Percentiles rank a stretch among this genome's conserved stretches.
phyloP scores from a whole-genome alignment of 768 basidiomycete genomes.

The Mycena polygramma region DNA sequence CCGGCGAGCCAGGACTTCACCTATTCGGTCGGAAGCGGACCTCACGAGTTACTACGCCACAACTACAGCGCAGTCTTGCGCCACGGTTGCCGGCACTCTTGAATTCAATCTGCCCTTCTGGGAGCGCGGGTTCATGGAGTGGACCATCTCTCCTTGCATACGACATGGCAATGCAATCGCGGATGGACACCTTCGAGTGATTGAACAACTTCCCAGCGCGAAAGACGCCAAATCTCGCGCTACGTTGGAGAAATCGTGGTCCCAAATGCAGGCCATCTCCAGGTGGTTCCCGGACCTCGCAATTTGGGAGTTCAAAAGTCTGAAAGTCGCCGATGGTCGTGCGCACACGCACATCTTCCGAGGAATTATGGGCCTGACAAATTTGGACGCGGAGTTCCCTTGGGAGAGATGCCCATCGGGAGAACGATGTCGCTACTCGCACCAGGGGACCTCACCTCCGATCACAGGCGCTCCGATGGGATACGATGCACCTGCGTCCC shows the following conservation, averaged over 20 bases:
- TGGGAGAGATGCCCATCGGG: not conserved
- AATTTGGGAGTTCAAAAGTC: conserved; percentile 39
- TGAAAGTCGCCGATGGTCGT: conserved; percentile 14
- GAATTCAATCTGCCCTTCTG: not conserved
- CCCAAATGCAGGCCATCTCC: not conserved
- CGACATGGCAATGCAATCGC: not conserved
- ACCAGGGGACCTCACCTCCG: not conserved
- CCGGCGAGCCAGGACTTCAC: too few relatives aligned
- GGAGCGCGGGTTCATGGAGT: not conserved
- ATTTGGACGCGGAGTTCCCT: not conserved
- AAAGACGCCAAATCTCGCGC: not conserved
- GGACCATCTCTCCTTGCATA: not conserved
- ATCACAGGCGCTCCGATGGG: not conserved
- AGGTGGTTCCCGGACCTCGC: conserved; percentile 24
- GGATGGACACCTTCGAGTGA: not conserved
- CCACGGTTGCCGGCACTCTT: not conserved
- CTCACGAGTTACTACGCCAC: not conserved
- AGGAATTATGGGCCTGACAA: not conserved
- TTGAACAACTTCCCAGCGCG: not conserved
- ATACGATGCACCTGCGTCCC: not conserved
- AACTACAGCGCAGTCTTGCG: not conserved
- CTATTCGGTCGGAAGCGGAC: not conserved
- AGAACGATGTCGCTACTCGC: not conserved
- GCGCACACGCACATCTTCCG: too few relatives aligned
- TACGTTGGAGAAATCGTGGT: not conserved